phyloP scores from a whole-genome alignment of 2,329 filamentous ascomycete genomes.

The Dothideomycetes sp. region DNA sequence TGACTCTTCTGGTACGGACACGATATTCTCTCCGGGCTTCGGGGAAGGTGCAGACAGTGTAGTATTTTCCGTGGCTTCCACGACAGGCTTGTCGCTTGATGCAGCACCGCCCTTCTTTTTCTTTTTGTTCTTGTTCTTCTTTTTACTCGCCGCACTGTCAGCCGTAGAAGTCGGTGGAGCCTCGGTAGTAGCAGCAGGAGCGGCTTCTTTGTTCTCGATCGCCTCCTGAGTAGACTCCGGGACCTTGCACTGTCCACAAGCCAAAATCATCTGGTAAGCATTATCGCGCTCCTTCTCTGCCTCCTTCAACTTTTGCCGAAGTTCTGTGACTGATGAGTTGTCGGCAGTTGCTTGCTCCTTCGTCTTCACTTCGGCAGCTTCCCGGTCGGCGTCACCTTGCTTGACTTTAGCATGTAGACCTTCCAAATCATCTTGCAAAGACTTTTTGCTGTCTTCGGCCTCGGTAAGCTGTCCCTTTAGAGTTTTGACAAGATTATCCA shows the following conservation, averaged over 20 bases:
- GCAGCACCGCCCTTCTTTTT: conserved; percentile 57
- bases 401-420: conserved; percentile 28
- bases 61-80: conserved; percentile 24
- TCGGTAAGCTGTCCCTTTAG: conserved; percentile 45
- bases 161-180: background rate
- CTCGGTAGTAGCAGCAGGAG: background rate
- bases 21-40: conserved; percentile 15
- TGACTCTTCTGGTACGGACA: conserved; percentile 1
- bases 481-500: conserved; percentile 47
- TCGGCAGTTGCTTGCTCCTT: conserved; percentile 17
- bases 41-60: conserved; percentile 1
- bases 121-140: conserved; percentile 69
- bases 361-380: conserved; percentile 19
- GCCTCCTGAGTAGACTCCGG: conserved; percentile 15
- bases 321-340: background rate
- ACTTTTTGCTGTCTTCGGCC: conserved; percentile 41
- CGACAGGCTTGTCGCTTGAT: conserved; percentile 14
- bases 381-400: conserved; percentile 16
- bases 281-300: conserved; percentile 25
- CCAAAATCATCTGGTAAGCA: conserved; percentile 28
- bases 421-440: conserved; percentile 36
- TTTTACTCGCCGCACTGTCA: conserved; percentile 47
- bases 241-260: conserved; percentile 25
- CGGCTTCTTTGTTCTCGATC: background rate
- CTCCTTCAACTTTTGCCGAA: conserved; percentile 23